Conservation (phyloP, 2,329 filamentous ascomycete species). For the Colletotrichum agaves region DNA sequence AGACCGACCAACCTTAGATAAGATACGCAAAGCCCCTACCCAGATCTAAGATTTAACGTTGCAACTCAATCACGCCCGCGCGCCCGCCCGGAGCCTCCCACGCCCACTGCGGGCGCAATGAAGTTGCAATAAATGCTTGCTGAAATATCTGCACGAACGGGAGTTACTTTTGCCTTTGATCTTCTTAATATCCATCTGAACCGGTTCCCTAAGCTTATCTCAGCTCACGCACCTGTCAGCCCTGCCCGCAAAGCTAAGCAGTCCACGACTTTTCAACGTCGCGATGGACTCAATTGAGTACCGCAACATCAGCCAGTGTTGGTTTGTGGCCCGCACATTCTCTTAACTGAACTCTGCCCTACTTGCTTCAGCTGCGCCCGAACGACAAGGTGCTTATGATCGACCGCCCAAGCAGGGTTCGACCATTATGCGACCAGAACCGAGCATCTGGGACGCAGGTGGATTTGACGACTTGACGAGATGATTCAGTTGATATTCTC, state of each 20-base stretch:
- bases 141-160: not conserved
- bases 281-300: not conserved
- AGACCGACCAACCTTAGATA: not conserved
- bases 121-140: conserved; percentile 23
- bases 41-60: conserved; percentile 18
- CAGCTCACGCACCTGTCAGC: conserved; percentile 30
- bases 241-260: conserved; percentile 10
- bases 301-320: conserved; percentile 2
- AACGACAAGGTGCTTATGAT: conserved; percentile 1
- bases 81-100: conserved; percentile 7
- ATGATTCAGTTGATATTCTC: conserved; percentile 5
- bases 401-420: not conserved
- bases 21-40: not conserved
- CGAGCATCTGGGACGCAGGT: conserved; percentile 7
- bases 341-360: not conserved
- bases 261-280: not conserved
- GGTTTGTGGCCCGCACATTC: not conserved
- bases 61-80: conserved; percentile 14
- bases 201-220: conserved; percentile 8
- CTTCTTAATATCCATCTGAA: conserved; percentile 26
- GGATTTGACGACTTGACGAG: not conserved
- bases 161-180: conserved; percentile 26
- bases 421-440: conserved; percentile 7
- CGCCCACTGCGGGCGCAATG: conserved; percentile 20
- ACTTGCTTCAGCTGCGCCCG: not conserved